Evolutionary conservation across 2,329 filamentous ascomycete species (phyloP).

Genomic region (Thielaviopsis populi): DNA sequence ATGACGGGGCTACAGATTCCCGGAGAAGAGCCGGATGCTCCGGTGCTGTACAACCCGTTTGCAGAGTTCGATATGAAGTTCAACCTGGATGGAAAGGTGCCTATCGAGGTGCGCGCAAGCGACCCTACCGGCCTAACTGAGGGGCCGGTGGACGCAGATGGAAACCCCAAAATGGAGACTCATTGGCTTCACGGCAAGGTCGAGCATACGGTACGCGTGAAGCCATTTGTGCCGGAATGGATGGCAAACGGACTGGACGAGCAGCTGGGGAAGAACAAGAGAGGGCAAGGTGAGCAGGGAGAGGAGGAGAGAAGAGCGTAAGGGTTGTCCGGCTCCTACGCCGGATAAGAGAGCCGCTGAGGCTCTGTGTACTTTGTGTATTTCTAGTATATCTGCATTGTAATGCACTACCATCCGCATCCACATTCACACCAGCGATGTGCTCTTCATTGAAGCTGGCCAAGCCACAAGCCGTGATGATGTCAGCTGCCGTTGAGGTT

Average conservation of each 20-base stretch:
- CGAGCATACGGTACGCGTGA: slow-evolving; percentile 36
- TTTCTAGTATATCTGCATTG: neutral
- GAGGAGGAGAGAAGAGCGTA: neutral
- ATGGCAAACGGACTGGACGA: slow-evolving; percentile 29
- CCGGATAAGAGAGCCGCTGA: neutral
- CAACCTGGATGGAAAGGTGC: neutral
- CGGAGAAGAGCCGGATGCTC: slow-evolving; percentile 41
- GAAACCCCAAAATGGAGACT: slow-evolving; percentile 15
- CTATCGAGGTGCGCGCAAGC: neutral
- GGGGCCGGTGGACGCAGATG: neutral
- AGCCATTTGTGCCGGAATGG: slow-evolving; percentile 79
- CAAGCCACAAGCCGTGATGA: no score
- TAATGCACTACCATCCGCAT: neutral
- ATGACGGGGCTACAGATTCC: slow-evolving; percentile 73
- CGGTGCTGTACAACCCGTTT: slow-evolving; percentile 44
- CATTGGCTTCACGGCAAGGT: slow-evolving; percentile 19
- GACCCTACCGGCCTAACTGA: neutral
- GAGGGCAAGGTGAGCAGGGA: neutral
- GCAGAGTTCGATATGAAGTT: slow-evolving; percentile 46
- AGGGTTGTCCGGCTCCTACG: neutral
- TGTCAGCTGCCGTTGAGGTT: neutral
- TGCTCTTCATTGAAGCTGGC: no score
- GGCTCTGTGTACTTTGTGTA: slow-evolving; percentile 1
- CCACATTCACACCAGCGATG: no score
- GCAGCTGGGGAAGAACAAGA: neutral